Base-by-base conservation (phyloP, 108 stramenopile species). In the Fragilaria radians region DNA sequence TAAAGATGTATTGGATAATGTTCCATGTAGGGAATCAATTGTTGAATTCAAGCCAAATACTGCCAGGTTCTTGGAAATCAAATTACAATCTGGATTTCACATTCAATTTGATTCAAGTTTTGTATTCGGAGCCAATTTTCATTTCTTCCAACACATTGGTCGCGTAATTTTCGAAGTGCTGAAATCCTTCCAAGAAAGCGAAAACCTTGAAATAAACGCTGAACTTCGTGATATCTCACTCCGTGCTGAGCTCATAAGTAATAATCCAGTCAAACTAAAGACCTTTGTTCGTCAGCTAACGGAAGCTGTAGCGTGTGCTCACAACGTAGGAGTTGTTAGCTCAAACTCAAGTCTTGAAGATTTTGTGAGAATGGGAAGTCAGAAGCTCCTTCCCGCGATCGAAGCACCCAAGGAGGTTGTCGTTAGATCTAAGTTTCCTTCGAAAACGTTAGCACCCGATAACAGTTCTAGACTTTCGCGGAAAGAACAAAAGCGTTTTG, bases 261-360 rank as follows among this genome's bases (percentile, higher is more conserved):
- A n/a, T 23, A 2, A 23, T 26, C 57, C 56, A 9, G 25, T 34
- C 5, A 48, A 9, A n/a, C 21, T 1, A 42, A 42, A 42, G n/a
- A 22, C 18, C 65, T 14, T 14, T 42, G 36, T 14, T 11, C 7
- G 11, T 42, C 28, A 52, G 3, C 22, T 67, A 4, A 47, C 31
- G 14, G 24, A 49, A 21, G 66, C 66, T 4, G 3, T 67, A 11
- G 3, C 45, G 2, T 48, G 51, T 48, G 1, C 60, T n/a, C 66
- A 67, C 25, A 22, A 28, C 25, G 5, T 46, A 22, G 65, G 42
- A 14, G 2, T 66, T 11, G 28, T 66, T 30, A 56, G 58, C 42
- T 57, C 58, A 5, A 48, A 65, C 28, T 36, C 65, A 29, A 71
- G 52, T 52, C 57, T 59, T 0, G 55, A 49, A 26, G 65, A 71